These are phyloP conservation scores for Globisporangium uncinulatum DNA, from an alignment of 352 stramenopile species.

Conservation along the genomic window DNA sequence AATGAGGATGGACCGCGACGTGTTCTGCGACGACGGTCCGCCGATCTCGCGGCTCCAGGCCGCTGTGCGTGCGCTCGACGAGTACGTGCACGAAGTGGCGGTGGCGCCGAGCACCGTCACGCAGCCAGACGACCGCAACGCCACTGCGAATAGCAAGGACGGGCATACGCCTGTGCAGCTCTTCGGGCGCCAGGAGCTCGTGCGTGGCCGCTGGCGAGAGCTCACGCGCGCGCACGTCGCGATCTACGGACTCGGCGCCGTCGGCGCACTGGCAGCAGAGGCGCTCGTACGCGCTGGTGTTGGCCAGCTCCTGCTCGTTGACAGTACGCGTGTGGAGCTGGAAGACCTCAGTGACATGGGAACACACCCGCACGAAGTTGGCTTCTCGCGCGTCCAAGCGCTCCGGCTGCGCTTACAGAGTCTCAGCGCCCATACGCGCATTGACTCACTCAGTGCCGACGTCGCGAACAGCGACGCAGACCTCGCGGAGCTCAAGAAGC, in stretches of 20 bases:
- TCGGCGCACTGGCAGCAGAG: slow-evolving; percentile 23
- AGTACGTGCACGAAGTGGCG: slow-evolving; percentile 22
- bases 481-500: slow-evolving; percentile 29
- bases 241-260: slow-evolving; percentile 25
- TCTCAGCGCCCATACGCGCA: slow-evolving; percentile 10
- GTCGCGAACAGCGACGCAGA: slow-evolving; percentile 20
- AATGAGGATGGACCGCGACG: slow-evolving; percentile 24
- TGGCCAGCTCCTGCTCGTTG: slow-evolving; percentile 30
- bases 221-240: slow-evolving; percentile 20
- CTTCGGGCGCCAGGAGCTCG: slow-evolving; percentile 23
- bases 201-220: slow-evolving; percentile 19
- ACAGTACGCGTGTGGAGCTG: slow-evolving; percentile 22
- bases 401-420: slow-evolving; percentile 31
- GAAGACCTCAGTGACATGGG: slow-evolving; percentile 22
- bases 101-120: background rate
- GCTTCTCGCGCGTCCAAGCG: slow-evolving; percentile 30
- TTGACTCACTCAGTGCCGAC: slow-evolving; percentile 28
- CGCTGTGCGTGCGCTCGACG: slow-evolving; percentile 27
- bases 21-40: slow-evolving; percentile 36
- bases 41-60: slow-evolving; percentile 35
- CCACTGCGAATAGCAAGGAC: background rate
- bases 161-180: slow-evolving; percentile 18
- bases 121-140: too few relatives aligned
- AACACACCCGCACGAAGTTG: slow-evolving; percentile 22
- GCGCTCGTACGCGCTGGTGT: slow-evolving; percentile 26